Base-by-base conservation (phyloP, 805 yeast species). In the Suhomyces canberraensis region DNA sequence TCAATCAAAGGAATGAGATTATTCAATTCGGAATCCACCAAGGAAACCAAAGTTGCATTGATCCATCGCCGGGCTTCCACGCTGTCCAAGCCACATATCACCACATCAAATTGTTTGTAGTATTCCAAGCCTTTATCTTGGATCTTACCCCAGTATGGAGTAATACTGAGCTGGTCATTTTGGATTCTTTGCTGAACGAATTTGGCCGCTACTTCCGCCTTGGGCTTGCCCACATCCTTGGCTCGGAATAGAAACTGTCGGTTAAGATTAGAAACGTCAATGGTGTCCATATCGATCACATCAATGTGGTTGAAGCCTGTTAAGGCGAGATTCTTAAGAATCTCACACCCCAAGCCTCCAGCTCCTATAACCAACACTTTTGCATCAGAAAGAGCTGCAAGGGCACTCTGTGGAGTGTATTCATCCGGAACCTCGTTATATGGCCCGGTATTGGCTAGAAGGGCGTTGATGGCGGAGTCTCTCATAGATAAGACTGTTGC, bases 31-130 rank as follows among this genome's bases (percentile, higher is more conserved):
- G 57, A 64, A 32, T 74, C 79, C 3, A 85, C 88, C 44, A 90
- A 50, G 8, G 77, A 69, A 1, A 85, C 78, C 18, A 91, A 59
- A 11, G 77, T 61, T 5, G 73, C 70, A 58, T 91, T 91, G 44
- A 91, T 83, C 91, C 95, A 90, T 33, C 97, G 64, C 25, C 98
- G 69, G 0, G 98, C 96, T 50, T 82, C 91, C 4, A 93, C 81
- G 34, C 85, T 79, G 56, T 91, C 98, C 33, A 91, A 66, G 0
- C 98, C 98, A 42, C 96, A 86, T 1, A 91, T 71, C 0, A 93
- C 78, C 28, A 87, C 68, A 7, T 77, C 71, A 54, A 90, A 91
- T 45, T 75, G 76, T 45, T 63, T 56, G 56, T 87, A 86, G 51
- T 79, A 93, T 0, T 69, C 75, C 13, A 64, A 65, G 25, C 75